Conservation (phyloP, 2,329 filamentous ascomycete species). For the Penicillium griseofulvum region DNA sequence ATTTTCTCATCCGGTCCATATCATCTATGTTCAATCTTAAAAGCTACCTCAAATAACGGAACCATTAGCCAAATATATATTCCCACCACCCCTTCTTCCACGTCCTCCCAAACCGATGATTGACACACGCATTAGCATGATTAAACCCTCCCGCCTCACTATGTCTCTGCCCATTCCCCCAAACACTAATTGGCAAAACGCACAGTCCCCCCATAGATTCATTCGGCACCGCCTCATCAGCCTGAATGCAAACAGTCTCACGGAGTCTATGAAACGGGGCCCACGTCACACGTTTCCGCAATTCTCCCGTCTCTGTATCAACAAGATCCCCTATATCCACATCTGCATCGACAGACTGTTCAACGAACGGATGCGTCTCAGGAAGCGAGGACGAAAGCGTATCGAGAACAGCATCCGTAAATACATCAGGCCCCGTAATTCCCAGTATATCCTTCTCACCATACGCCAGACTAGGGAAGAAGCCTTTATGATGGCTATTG, state of each 20-base stretch:
- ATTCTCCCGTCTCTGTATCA: background rate
- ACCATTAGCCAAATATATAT: conserved; percentile 24
- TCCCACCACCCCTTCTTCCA: conserved; percentile 36
- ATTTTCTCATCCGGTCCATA: no score
- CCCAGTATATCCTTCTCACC: conserved; percentile 30
- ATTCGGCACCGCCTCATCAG: conserved; percentile 33
- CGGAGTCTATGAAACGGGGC: conserved; percentile 31
- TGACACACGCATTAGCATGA: conserved; percentile 30
- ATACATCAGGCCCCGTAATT: conserved; percentile 35
- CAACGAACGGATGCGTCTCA: conserved; percentile 24
- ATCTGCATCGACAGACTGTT: conserved; percentile 25
- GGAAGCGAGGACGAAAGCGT: conserved; percentile 30
- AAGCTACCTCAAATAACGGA: background rate
- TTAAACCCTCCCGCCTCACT: conserved; percentile 28
- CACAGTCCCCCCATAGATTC: conserved; percentile 77
- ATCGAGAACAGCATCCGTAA: conserved; percentile 36
- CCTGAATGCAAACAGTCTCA: conserved; percentile 27
- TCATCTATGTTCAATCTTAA: background rate
- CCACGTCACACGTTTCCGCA: conserved; percentile 30
- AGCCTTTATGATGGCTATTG: conserved; percentile 11
- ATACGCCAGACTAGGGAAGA: conserved; percentile 15
- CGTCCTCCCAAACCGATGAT: conserved; percentile 34
- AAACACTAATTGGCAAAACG: conserved; percentile 75
- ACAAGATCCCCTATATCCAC: conserved; percentile 19
- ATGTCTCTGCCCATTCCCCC: conserved; percentile 38